Evolutionary conservation across 2,329 filamentous ascomycete genomes (phyloP).

Genomic region (Kalmusia sp.): DNA sequence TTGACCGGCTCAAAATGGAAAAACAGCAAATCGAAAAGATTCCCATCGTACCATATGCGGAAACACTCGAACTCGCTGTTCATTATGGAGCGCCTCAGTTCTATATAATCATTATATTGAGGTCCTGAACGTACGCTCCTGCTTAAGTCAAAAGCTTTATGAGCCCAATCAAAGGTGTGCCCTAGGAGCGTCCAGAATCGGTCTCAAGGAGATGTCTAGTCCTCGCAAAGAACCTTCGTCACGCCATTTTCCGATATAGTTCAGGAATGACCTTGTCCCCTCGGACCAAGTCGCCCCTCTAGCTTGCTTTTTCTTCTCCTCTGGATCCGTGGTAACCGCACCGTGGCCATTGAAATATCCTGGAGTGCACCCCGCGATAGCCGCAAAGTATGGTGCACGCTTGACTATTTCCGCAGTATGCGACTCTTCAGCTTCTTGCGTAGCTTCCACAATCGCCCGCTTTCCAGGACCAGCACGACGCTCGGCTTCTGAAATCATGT

Average conservation of each 20-base stretch:
- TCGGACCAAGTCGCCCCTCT: constrained; percentile 1
- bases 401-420: background rate
- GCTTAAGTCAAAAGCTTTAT: no score
- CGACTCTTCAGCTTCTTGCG: constrained; percentile 6
- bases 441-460: constrained; percentile 1
- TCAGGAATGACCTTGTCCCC: constrained; percentile 1
- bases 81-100: no score
- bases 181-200: background rate
- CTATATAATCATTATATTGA: no score
- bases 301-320: background rate
- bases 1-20: background rate
- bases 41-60: background rate
- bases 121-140: no score
- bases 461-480: background rate
- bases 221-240: background rate
- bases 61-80: background rate
- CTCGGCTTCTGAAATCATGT: constrained; percentile 5
- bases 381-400: constrained; percentile 11
- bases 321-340: background rate
- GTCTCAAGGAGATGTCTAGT: background rate
- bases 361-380: constrained; percentile 17
- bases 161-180: background rate
- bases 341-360: constrained; percentile 17
- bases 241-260: background rate
- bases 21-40: background rate